A percentile compares a stretch with the other conserved stretches of the same genome.
phyloP scores from a whole-genome alignment of 192 early-diverging fungal genomes.

The Backusella macrospora region DNA sequence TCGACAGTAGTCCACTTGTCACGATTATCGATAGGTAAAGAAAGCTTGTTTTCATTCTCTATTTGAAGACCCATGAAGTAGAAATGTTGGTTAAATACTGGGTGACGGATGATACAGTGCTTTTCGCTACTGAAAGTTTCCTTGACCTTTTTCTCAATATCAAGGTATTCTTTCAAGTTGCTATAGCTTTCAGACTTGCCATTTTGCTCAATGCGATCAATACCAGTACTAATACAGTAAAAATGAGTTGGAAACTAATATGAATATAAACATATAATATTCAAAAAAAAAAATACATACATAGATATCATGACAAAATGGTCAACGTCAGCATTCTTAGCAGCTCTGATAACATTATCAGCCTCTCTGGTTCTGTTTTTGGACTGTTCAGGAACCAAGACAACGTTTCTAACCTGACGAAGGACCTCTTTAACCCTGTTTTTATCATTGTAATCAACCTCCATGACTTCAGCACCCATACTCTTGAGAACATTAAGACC shows the following conservation, averaged over 20 bases:
- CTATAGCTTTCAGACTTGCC: neutral
- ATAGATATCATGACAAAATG: conserved; percentile 23
- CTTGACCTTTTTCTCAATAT: conserved; percentile 24
- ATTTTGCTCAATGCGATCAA: neutral
- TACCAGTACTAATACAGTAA: conserved; percentile 13
- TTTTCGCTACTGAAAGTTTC: neutral
- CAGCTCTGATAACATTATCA: conserved; percentile 24
- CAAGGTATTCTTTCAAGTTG: conserved; percentile 6
- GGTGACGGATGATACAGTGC: conserved; percentile 13
- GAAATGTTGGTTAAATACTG: conserved; percentile 20
- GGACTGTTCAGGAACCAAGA: conserved; percentile 26
- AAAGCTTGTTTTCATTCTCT: conserved; percentile 2
- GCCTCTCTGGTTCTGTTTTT: neutral
- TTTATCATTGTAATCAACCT: conserved; percentile 21
- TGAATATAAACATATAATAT: neutral
- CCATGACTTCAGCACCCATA: conserved; percentile 16
- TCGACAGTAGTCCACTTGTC: conserved; percentile 28
- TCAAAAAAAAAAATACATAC: no score
- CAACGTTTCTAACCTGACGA: neutral
- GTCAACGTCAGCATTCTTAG: conserved; percentile 14
- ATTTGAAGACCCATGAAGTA: conserved; percentile 24
- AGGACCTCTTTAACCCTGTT: neutral
- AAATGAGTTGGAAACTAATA: neutral
- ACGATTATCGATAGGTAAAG: conserved; percentile 5
- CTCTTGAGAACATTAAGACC: neutral